Conservation (phyloP, 139 green algal genomes). For the Haematococcus lacustris region DNA sequence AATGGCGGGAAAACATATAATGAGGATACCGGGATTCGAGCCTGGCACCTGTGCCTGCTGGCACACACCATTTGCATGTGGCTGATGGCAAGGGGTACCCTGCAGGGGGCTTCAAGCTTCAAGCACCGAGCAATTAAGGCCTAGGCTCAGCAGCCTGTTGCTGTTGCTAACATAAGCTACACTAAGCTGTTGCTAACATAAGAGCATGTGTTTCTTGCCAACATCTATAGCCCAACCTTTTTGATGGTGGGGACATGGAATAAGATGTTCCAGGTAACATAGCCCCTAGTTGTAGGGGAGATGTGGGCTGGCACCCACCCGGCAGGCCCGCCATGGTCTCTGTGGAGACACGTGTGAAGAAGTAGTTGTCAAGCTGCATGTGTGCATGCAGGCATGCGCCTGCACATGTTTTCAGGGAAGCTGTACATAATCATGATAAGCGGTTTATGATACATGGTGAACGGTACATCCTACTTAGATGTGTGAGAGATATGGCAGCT, state of each 20-base stretch:
- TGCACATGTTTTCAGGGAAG: too few relatives aligned
- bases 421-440: too few relatives aligned
- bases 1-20: neutral
- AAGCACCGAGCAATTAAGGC: neutral
- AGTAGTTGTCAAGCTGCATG: slow-evolving; percentile 38
- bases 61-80: neutral
- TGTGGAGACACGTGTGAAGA: slow-evolving; percentile 61
- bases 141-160: too few relatives aligned
- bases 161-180: neutral
- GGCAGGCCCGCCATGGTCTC: slow-evolving; percentile 78
- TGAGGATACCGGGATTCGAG: neutral
- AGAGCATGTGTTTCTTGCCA: too few relatives aligned
- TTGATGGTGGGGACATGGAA: neutral
- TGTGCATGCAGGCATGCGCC: too few relatives aligned
- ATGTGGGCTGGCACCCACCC: too few relatives aligned
- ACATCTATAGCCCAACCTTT: neutral
- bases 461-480: neutral
- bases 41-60: neutral
- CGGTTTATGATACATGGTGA: slow-evolving; percentile 22
- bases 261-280: too few relatives aligned
- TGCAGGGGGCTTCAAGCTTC: neutral
- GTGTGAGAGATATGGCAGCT: neutral
- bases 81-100: neutral
- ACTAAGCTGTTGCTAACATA: too few relatives aligned
- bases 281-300: too few relatives aligned